phyloP scores from a whole-genome alignment of 2,329 filamentous ascomycete genomes.

The Trichoderma sp. region DNA sequence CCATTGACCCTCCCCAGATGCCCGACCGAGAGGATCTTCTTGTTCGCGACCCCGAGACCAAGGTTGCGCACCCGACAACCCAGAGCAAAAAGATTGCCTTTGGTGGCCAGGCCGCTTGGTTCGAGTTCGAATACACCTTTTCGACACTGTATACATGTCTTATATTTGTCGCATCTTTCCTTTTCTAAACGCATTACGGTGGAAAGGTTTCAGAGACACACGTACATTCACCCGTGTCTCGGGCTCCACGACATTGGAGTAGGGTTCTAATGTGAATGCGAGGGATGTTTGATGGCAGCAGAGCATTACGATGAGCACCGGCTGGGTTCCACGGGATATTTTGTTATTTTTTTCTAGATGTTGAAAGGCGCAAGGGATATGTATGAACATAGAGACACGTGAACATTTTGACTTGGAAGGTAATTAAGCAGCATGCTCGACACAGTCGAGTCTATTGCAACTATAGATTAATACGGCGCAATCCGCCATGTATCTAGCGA shows the following conservation, averaged over 20 bases:
- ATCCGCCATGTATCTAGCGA: slow-evolving; percentile 16
- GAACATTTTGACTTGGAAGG: slow-evolving; percentile 7
- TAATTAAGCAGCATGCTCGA: slow-evolving; percentile 4
- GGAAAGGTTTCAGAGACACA: background rate
- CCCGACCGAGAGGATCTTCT: slow-evolving; percentile 60
- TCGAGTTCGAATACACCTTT: slow-evolving; percentile 56
- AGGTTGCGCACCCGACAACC: slow-evolving; percentile 53
- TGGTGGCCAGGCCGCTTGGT: slow-evolving; percentile 55
- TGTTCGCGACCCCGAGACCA: slow-evolving; percentile 54
- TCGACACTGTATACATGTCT: slow-evolving; percentile 52
- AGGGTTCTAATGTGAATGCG: background rate
- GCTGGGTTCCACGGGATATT: slow-evolving; percentile 3
- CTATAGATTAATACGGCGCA: slow-evolving; percentile 21
- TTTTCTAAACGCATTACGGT: slow-evolving; percentile 27
- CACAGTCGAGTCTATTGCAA: slow-evolving; percentile 13
- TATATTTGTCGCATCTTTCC: slow-evolving; percentile 49
- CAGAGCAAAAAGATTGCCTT: slow-evolving; percentile 58
- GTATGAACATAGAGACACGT: slow-evolving; percentile 22
- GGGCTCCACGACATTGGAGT: background rate
- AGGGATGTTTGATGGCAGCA: background rate
- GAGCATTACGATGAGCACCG: slow-evolving; percentile 6
- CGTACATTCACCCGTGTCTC: slow-evolving; percentile 8
- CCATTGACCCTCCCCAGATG: slow-evolving; percentile 59
- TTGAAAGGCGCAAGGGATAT: slow-evolving; percentile 19
- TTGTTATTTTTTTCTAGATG: background rate